A percentile compares a stretch with the other conserved stretches of the same genome.
Conservation (phyloP, 2,329 filamentous ascomycete species). For the Penicillium sp. region DNA sequence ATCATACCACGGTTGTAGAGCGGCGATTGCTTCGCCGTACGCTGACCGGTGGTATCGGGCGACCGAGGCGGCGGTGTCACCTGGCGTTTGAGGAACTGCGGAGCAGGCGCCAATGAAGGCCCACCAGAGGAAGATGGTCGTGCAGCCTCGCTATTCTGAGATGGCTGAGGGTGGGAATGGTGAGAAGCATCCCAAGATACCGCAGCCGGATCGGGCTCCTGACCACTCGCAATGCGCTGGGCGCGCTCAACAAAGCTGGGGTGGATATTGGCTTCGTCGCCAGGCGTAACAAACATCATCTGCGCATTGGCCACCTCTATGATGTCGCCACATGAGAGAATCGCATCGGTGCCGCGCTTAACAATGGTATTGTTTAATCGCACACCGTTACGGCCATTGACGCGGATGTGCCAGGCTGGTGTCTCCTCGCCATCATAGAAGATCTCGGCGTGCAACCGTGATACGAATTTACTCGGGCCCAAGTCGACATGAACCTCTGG, state of each 20-base stretch:
- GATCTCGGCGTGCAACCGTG: conserved; percentile 72
- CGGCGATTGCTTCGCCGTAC: conserved; percentile 47
- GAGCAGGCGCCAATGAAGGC: conserved; percentile 44
- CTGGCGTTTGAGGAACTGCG: conserved; percentile 46
- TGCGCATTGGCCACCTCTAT: conserved; percentile 90
- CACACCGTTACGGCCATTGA: conserved; percentile 89
- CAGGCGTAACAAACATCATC: conserved; percentile 98
- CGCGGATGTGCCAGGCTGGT: conserved; percentile 74
- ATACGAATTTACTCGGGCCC: conserved; percentile 78
- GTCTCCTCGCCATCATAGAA: conserved; percentile 66
- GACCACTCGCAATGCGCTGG: conserved; percentile 44
- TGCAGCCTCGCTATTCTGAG: conserved; percentile 22
- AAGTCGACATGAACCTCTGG: conserved; percentile 78
- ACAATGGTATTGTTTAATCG: conserved; percentile 74
- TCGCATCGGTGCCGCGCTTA: conserved; percentile 63
- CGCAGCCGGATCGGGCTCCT: conserved; percentile 35
- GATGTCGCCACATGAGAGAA: conserved; percentile 80
- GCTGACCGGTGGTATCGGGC: conserved; percentile 40
- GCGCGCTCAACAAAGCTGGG: conserved; percentile 68
- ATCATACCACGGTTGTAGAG: conserved; percentile 52
- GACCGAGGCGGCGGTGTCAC: conserved; percentile 43
- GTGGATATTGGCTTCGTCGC: conserved; percentile 68
- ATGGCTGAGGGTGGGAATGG: conserved; percentile 38
- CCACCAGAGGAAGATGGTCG: conserved; percentile 29
- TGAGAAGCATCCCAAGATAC: conserved; percentile 38